Base-by-base conservation (phyloP, 495 filamentous ascomycete species). In the Penicillium dipodomyicola region DNA sequence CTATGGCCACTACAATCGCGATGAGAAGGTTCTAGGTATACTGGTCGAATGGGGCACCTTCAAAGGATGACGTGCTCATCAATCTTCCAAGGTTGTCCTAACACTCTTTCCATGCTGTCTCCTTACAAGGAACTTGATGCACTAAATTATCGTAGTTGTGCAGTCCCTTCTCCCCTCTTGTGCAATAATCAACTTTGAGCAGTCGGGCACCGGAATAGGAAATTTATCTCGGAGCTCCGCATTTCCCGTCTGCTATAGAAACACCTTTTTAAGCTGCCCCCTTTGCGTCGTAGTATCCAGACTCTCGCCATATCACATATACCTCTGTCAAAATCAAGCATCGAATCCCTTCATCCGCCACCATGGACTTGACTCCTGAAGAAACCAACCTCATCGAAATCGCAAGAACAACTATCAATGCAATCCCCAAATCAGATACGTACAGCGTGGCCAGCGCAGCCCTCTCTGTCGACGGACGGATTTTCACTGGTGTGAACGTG, bases 401-500 rank as follows among this genome's bases (percentile, higher is more conserved):
- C 27, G 51, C 51, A 25, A 54, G 25, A 45, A 23, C 15, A 0
- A 44, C 27, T 5, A 44, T 54, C 40, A 54, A 54, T 15, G 30
- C 41, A 17, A 44, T 54, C 2, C 51, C 29, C 12, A 54, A 23
- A 27, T 54, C 27, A 17, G 41, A 45, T 23, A 45, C 8, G 3
- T 15, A 54, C 27, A 44, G 51, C 19, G 25, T 42, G 0, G 40
- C 49, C 22, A 54, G 40, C 29, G 39, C 51, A 54, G 51, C 19
- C 1, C 15, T 56, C 10, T 23, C 55, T 5, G 27, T 23, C 3
- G 49, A 56, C 17, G 63, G 61, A 0, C 58, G 58, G 10, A 25
- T 66, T 37, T 69, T 63, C 59, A 63, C 69, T 0, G 69, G 65
- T 12, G 56, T 72, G 53, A 68, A 69, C 42, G 55, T 69, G 11